A percentile compares a stretch with the other conserved stretches of the same genome.
These are phyloP conservation scores for Syncephalis fuscata DNA, from an alignment of 371 early-diverging fungal genomes.

Conservation along the genomic window DNA sequence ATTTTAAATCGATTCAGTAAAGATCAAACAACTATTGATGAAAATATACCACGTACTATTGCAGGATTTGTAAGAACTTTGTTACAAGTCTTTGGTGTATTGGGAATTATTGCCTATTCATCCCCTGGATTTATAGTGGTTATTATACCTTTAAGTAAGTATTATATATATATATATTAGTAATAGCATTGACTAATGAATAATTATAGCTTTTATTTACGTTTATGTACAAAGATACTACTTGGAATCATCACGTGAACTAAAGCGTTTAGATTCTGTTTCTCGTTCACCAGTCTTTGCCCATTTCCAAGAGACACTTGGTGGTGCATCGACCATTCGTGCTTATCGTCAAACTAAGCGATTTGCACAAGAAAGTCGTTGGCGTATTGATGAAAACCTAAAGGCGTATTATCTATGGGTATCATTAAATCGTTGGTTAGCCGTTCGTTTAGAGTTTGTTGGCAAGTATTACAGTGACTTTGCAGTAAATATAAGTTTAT, in stretches of 20 bases:
- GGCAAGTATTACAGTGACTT: constrained; percentile 18
- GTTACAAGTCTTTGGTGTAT: constrained; percentile 27
- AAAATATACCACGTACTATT: constrained; percentile 43
- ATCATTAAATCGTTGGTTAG: constrained; percentile 55
- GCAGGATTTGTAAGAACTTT: constrained; percentile 29
- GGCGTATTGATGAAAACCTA: constrained; percentile 31
- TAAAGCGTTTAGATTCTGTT: constrained; percentile 67
- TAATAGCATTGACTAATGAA: constrained; percentile 16
- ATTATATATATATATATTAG: constrained; percentile 37
- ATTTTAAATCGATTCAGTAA: constrained; percentile 76
- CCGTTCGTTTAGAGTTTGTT: constrained; percentile 26
- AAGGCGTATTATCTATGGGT: constrained; percentile 42
- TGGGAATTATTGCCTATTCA: constrained; percentile 35
- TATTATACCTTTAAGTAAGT: constrained; percentile 28
- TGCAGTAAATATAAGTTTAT: constrained; percentile 12
- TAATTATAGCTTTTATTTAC: constrained; percentile 9
- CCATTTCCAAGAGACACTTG: constrained; percentile 56
- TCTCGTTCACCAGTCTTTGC: constrained; percentile 67
- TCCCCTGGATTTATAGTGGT: constrained; percentile 39
- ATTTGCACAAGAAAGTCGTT: constrained; percentile 7
- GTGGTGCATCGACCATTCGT: constrained; percentile 29
- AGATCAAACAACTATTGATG: constrained; percentile 73
- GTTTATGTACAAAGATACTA: constrained; percentile 25
- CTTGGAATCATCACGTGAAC: constrained; percentile 36
- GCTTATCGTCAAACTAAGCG: constrained; percentile 19